A percentile compares a stretch with the other conserved stretches of the same genome.
Conservation (phyloP, 352 stramenopile species). For the Pythium monospermum region DNA sequence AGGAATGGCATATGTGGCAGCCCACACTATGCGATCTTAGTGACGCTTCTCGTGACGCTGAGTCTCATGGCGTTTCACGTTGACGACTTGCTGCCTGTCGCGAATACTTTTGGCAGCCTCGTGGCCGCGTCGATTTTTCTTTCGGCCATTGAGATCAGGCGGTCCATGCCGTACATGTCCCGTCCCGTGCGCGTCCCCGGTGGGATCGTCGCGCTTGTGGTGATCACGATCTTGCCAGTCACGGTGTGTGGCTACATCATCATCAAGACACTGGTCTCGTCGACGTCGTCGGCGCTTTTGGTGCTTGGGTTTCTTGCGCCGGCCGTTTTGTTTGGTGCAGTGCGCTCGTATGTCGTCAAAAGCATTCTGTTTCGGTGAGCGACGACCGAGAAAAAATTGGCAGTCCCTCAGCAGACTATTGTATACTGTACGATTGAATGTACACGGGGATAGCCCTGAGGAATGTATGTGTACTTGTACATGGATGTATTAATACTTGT, state of each 20-base stretch:
- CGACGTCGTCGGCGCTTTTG: conserved; percentile 1
- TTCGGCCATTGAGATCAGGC: conserved; percentile 75
- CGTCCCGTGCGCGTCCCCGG: conserved; percentile 29
- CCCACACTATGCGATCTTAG: conserved; percentile 24
- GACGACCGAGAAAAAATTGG: no score
- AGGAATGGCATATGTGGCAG: conserved; percentile 17
- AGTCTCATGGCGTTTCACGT: conserved; percentile 28
- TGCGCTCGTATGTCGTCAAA: conserved; percentile 2
- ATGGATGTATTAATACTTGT: no score
- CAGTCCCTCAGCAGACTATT: no score
- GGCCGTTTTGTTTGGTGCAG: conserved; percentile 1
- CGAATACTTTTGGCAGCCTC: conserved; percentile 81
- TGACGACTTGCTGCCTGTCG: conserved; percentile 56
- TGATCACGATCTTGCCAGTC: conserved; percentile 9
- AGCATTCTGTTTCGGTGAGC: conserved; percentile 7
- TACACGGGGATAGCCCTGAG: no score
- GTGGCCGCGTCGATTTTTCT: conserved; percentile 72
- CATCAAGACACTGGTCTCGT: conserved; percentile 10
- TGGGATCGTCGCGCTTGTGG: conserved; percentile 4
- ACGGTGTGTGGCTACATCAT: conserved; percentile 15
- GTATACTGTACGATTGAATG: no score
- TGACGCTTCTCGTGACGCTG: conserved; percentile 9
- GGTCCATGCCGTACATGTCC: conserved; percentile 32
- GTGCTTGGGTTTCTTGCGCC: conserved; percentile 11
- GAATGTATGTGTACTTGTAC: no score